Conservation (phyloP, 2,329 filamentous ascomycete species). For the Talaromyces sp. region DNA sequence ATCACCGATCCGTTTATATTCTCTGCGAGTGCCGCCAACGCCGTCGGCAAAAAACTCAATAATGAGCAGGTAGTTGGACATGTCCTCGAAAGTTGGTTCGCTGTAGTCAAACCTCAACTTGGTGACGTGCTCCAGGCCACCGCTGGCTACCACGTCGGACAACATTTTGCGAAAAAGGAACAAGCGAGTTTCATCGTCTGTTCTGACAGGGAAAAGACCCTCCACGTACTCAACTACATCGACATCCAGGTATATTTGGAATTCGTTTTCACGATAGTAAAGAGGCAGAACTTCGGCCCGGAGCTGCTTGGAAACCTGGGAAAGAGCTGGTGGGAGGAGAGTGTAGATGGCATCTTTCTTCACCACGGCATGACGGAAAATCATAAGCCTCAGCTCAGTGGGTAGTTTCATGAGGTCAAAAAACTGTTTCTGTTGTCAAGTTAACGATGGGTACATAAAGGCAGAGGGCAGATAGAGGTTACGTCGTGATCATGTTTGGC, state of each 20-base stretch:
- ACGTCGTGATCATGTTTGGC: background rate
- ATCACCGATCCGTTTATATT: background rate
- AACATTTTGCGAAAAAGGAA: background rate
- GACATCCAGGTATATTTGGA: background rate
- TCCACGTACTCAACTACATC: background rate
- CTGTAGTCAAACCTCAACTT: background rate
- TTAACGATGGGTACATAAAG: background rate
- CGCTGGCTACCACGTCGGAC: background rate
- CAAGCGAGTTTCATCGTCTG: background rate
- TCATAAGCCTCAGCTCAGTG: background rate
- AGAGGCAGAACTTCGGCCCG: conserved; percentile 1
- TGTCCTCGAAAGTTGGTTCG: background rate
- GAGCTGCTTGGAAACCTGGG: background rate
- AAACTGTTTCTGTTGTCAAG: background rate
- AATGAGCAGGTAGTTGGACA: background rate
- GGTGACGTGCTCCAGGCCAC: background rate
- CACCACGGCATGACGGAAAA: background rate
- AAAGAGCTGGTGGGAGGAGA: background rate
- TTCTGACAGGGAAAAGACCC: background rate
- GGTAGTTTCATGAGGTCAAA: conserved; percentile 6
- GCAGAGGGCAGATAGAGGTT: background rate
- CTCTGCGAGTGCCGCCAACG: background rate
- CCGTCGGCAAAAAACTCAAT: background rate
- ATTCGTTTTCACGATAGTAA: conserved; percentile 1
- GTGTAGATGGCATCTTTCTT: background rate